These are phyloP conservation scores for Dipodascus albidus DNA, from an alignment of 805 yeast genomes.

Conservation along the genomic window DNA sequence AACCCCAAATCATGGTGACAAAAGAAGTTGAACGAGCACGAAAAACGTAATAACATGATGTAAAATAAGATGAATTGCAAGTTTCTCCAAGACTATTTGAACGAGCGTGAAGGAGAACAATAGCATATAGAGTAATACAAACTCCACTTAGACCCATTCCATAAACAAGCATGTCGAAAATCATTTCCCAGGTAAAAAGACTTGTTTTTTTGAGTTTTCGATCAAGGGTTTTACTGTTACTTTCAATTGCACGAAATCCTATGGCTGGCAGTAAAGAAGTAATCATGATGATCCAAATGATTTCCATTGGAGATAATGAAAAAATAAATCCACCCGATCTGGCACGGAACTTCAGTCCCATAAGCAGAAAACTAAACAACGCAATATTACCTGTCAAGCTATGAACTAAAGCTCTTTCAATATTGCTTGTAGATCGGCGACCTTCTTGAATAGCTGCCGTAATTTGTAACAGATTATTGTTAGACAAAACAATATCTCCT, in stretches of 20 bases:
- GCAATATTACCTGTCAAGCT: conserved; percentile 62
- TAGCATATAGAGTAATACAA: conserved; percentile 54
- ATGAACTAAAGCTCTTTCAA: conserved; percentile 67
- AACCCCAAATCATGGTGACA: conserved; percentile 80
- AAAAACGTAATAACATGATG: conserved; percentile 50
- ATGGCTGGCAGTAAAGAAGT: conserved; percentile 77
- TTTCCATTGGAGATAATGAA: conserved; percentile 67
- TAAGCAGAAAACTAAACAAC: conserved; percentile 53
- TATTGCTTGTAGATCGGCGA: conserved; percentile 65
- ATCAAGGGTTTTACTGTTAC: conserved; percentile 50
- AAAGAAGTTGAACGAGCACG: conserved; percentile 68
- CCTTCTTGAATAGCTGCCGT: conserved; percentile 31
- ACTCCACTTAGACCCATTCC: conserved; percentile 65
- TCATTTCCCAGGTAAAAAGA: conserved; percentile 54
- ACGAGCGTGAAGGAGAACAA: conserved; percentile 56
- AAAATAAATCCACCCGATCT: conserved; percentile 56
- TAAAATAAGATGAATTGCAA: conserved; percentile 44
- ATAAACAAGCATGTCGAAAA: conserved; percentile 57
- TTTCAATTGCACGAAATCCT: conserved; percentile 64
- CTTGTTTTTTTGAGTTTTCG: conserved; percentile 47
- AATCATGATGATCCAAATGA: conserved; percentile 65
- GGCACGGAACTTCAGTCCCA: conserved; percentile 65
- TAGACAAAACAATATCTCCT: conserved; percentile 64
- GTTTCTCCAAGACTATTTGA: conserved; percentile 49
- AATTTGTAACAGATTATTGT: conserved; percentile 69